phyloP scores from a whole-genome alignment of 306 rosid species.

The Prosopis cineraria region DNA sequence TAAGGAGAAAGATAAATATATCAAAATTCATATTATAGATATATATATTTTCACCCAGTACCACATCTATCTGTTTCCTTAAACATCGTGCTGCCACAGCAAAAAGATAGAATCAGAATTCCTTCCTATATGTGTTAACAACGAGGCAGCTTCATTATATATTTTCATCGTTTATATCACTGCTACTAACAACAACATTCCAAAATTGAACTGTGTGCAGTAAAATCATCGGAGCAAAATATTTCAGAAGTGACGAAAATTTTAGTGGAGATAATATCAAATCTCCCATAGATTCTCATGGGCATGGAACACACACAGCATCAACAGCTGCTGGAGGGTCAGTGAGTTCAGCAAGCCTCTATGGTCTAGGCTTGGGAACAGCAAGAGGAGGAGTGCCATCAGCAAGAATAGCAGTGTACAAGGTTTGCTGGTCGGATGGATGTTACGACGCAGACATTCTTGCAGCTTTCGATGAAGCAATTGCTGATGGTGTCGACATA shows the following conservation, averaged over 20 bases:
- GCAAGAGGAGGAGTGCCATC: slow-evolving; percentile 55
- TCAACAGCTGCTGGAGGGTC: slow-evolving; percentile 52
- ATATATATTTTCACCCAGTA: too few species aligned
- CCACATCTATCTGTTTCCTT: too few species aligned
- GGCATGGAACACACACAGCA: slow-evolving; percentile 63
- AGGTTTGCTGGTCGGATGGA: slow-evolving; percentile 50
- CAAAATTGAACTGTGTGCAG: slow-evolving; percentile 25
- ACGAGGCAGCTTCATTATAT: not conserved
- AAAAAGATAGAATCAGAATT: not conserved
- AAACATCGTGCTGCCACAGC: too few species aligned
- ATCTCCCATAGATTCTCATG: slow-evolving; percentile 46
- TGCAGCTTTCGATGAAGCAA: slow-evolving; percentile 63
- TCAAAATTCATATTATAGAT: too few species aligned
- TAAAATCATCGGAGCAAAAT: slow-evolving; percentile 55
- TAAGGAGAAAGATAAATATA: too few species aligned
- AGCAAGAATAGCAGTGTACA: slow-evolving; percentile 60
- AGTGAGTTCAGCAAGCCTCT: slow-evolving; percentile 40
- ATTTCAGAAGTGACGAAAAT: not conserved
- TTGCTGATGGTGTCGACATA: slow-evolving; percentile 61
- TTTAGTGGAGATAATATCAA: not conserved
- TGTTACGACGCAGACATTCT: slow-evolving; percentile 49
- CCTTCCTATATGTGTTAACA: not conserved
- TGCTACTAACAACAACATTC: too few species aligned
- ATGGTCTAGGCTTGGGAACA: slow-evolving; percentile 48
- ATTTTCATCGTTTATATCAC: not conserved